Base-by-base conservation (phyloP, 106 monocot species). In the Xerophyta viscosa region DNA sequence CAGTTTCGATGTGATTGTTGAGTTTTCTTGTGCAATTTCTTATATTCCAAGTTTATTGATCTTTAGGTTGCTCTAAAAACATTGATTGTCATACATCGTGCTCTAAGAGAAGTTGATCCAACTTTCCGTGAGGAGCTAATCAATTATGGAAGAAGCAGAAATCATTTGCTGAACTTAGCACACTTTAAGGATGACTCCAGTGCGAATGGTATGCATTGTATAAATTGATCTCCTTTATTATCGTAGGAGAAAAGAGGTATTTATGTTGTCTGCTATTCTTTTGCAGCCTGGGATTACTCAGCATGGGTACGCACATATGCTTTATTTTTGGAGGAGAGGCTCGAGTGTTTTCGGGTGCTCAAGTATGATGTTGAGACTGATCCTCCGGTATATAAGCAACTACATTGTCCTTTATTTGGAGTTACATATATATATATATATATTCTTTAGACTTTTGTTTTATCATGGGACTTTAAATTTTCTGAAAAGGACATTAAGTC, bases 221-320 rank as follows among this genome's bases (percentile, higher is more conserved):
- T 12, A 3, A 39, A 39, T 39, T 8, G 10, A 11, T 36, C 39
- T 39, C 15, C 15, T 39, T 15, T 39, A 39, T 39, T 39, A 39
- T 39, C 39, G 6, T 39, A 39, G 39, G 10, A 12, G 3, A 39
- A 39, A 39, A 1, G 10, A 39, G 39, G 1, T 39, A 10, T 3
- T 15, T 8, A 2, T 39, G 15, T 39, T 8, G 10, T 39, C 10
- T 15, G 39, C 15, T 39, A 46, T 46, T 22, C 15, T 1, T 25
- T 30, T 71, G 24, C 73, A 98, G 96, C 96, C 46, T 98, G 96
- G 96, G 96, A 98, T 65, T 98, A 85, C 31, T 98, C 96, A 65
- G 88, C 89, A 61, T 98, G 96, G 96, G 96, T 98, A 41, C 66
- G 96, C 2, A 85, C 89, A 31, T 98, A 98, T 69, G 85, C 78